Base-by-base conservation (phyloP, 495 filamentous ascomycete genomes). In the Xylaria scruposa region DNA sequence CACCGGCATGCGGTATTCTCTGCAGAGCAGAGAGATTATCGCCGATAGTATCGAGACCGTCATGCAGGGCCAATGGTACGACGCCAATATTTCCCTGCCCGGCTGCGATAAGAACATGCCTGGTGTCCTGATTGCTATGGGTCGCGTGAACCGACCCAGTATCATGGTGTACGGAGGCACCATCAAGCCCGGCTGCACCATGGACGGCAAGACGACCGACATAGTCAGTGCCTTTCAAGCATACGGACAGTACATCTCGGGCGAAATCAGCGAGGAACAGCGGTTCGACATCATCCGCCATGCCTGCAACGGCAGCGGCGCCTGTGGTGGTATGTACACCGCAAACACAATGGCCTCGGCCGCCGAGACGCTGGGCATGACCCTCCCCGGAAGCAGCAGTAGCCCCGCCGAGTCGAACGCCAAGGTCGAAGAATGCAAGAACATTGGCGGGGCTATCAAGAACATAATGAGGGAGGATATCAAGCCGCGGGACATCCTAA, bases 61-160 rank as follows among this genome's bases (percentile, higher is more conserved):
- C 51, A 99, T 99, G 96, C 89, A 93, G 61, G 96, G 93, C 15
- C 96, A 99, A 86, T 99, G 96, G 97, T 99, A 99, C 80, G 96
- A 99, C 82, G 96, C 93, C 78, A 98, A 98, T 80, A 93, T 99
- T 79, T 97, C 93, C 24, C 93, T 99, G 76, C 96, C 96, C n/a
- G 96, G 96, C 51, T 99, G 96, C 82, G 97, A 99, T 87, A 99
- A 99, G 91, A 99, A 99, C 83, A 98, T 99, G 97, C 96, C 96
- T 8, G 96, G 96, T 83, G 96, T 98, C 46, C 83, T 98, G 71
- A 99, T 99, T 85, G 97, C 96, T 53, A 98, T 98, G 96, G 96
- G 94, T 38, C 88, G 96, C 61, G 90, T 97, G 76, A 98, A 99
- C 84, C 86, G 96, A 65, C 96, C 96, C 36, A 93, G 91, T 71